These are phyloP conservation scores for Murraya paniculata DNA, from an alignment of 345 rosid species.

Conservation along the genomic window DNA sequence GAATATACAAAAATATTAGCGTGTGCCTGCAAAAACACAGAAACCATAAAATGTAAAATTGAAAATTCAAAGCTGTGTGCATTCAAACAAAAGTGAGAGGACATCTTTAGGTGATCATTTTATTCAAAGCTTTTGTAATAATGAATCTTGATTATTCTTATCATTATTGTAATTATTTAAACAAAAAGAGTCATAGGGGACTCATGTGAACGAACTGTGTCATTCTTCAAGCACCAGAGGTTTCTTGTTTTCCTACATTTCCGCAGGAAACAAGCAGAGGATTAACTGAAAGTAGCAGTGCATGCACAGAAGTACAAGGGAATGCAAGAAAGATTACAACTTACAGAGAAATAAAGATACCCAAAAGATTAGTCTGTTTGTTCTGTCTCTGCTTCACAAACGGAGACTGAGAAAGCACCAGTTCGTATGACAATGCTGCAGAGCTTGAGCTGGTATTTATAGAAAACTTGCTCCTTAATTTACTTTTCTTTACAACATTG, in stretches of 20 bases:
- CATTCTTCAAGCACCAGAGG: not conserved
- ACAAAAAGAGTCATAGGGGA: not conserved
- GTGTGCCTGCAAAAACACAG: not conserved
- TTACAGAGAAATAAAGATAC: not conserved
- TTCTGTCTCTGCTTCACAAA: not conserved
- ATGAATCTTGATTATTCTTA: not conserved
- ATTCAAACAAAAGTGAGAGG: not conserved
- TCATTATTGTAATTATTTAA: no score
- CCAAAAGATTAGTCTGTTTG: not conserved
- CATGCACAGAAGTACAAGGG: not conserved
- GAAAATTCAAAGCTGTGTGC: not conserved
- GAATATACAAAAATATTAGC: no score
- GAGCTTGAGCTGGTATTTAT: constrained; percentile 12
- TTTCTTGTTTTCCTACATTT: not conserved
- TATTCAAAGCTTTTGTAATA: not conserved
- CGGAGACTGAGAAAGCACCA: not conserved
- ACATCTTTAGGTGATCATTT: not conserved
- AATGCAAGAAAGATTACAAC: no score
- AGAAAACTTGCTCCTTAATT: not conserved
- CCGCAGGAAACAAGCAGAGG: constrained; percentile 7
- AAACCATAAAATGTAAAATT: not conserved
- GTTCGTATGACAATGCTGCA: not conserved
- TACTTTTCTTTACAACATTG: not conserved
- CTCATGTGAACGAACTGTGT: not conserved
- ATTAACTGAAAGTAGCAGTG: not conserved